These are phyloP conservation scores for Scutellaria barbata DNA, from an alignment of 257 asterid species.

Conservation along the genomic window DNA sequence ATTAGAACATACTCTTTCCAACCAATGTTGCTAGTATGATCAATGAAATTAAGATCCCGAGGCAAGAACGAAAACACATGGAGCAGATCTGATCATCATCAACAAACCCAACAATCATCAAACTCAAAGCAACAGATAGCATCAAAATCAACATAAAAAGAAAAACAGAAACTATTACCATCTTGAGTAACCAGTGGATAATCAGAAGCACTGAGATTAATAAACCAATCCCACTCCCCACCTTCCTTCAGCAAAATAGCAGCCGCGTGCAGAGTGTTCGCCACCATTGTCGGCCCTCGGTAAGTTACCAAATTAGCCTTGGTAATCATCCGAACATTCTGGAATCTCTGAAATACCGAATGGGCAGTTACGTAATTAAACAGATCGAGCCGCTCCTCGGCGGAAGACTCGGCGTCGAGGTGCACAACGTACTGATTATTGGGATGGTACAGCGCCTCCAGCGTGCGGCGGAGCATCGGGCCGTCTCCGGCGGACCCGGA, in stretches of 20 bases:
- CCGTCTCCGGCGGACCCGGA: slow-evolving; percentile 96
- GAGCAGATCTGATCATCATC: slow-evolving; percentile 72
- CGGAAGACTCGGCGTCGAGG: slow-evolving; percentile 84
- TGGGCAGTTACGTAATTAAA: slow-evolving; percentile 50
- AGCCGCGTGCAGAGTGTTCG: slow-evolving; percentile 93
- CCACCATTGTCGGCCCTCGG: slow-evolving; percentile 97
- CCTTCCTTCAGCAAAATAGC: slow-evolving; percentile 86
- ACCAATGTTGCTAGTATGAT: slow-evolving; percentile 92
- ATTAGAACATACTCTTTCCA: slow-evolving; percentile 89
- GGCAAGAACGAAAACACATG: slow-evolving; percentile 83
- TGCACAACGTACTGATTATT: slow-evolving; percentile 84
- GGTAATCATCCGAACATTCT: slow-evolving; percentile 83
- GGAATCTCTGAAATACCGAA: slow-evolving; percentile 47
- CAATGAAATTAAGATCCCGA: slow-evolving; percentile 94
- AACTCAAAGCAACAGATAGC: slow-evolving; percentile 17
- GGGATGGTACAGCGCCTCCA: slow-evolving; percentile 83
- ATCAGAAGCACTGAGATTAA: slow-evolving; percentile 93
- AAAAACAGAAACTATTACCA: slow-evolving; percentile 48
- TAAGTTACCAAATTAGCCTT: slow-evolving; percentile 93
- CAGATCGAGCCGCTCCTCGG: slow-evolving; percentile 84
- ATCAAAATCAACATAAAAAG: slow-evolving; percentile 8
- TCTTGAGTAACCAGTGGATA: slow-evolving; percentile 94
- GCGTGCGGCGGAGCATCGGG: slow-evolving; percentile 71
- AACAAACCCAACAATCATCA: slow-evolving; percentile 30
- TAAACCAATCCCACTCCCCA: slow-evolving; percentile 97